phyloP scores from a whole-genome alignment of 495 filamentous ascomycete genomes.

The Tirmania nivea region DNA sequence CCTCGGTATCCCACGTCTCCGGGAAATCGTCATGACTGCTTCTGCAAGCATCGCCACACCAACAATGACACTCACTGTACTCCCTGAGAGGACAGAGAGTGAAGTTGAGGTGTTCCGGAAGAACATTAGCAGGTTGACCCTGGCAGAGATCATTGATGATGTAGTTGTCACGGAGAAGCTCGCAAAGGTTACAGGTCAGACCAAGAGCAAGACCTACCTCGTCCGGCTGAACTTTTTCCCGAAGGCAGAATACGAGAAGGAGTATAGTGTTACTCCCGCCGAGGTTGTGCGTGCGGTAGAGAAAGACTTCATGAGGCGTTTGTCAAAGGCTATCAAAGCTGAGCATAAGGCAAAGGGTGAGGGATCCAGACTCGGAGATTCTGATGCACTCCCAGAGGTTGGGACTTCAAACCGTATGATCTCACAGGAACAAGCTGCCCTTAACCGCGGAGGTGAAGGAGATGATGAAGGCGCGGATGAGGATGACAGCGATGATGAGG shows the following conservation, averaged over 20 bases:
- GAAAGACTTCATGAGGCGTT: conserved; percentile 46
- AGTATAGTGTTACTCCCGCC: conserved; percentile 57
- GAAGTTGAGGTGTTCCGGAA: conserved; percentile 71
- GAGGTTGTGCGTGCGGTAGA: conserved; percentile 68
- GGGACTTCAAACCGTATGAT: conserved; percentile 53
- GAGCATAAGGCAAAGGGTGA: conserved; percentile 48
- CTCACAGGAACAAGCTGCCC: conserved; percentile 29
- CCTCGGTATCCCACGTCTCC: conserved; percentile 84
- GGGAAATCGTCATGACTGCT: conserved; percentile 98
- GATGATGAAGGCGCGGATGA: conserved; percentile 35
- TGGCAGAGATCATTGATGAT: conserved; percentile 70
- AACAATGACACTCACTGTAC: conserved; percentile 68
- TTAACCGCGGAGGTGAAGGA: conserved; percentile 20
- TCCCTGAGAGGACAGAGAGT: conserved; percentile 43
- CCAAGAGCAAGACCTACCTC: conserved; percentile 62
- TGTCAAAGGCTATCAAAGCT: conserved; percentile 45
- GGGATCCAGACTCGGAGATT: conserved; percentile 35
- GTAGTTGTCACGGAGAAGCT: conserved; percentile 57
- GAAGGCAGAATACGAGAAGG: conserved; percentile 52
- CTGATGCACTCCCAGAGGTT: conserved; percentile 55
- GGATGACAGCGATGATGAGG: conserved; percentile 48
- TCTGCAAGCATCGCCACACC: conserved; percentile 72
- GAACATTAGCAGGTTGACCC: conserved; percentile 67
- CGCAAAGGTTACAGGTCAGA: conserved; percentile 39
- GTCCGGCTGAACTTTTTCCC: conserved; percentile 70